Base-by-base conservation (phyloP, 306 rosid genomes). In the Rosa persica region DNA sequence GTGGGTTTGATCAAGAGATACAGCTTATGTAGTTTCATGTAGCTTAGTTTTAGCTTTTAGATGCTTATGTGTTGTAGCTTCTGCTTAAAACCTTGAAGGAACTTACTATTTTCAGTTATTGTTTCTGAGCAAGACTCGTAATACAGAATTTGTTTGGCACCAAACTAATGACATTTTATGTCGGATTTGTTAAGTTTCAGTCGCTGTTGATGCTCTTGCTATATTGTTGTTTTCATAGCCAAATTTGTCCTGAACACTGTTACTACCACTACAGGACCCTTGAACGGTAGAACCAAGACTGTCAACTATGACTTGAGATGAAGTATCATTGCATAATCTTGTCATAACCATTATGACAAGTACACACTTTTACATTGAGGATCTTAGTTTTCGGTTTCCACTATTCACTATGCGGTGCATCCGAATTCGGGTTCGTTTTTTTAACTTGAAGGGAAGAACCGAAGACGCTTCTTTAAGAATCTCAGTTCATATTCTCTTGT, bases 41-140 rank as follows among this genome's bases (percentile, higher is more conserved):
- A 62, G 79, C 43, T 43, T 60, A 40, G 10, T 47, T 12, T 10
- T 76, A 76, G 72, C 47, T 27, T 75, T 20, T 30, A 62, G 72
- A 75, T 40, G 23, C 70, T 5, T 22, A 20, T 74, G 43, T 60
- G 70, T 65, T 8, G 70, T 60, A 17, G 58, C 20, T 58, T 75
- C 47, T 62, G 72, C 60, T 44, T 51, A 75, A 44, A 44, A 60
- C 44, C 22, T 25, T 2, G 34, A 17, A 25, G 43, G 43, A 27
- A 75, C 60, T 61, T 47, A 10, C 23, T 57, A 10, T 22, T 39
- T 39, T 15, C 12, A 2, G 6, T 62, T 62, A 46, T 62, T 76
- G 71, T 51, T 61, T 30, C 52, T 46, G 38, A 75, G 67, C 70
- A 30, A 55, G 55, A 30, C 44, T 27, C 27, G 0, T 27, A 19